These are phyloP conservation scores for Trichoderma brevicompactum DNA, from an alignment of 2,329 filamentous ascomycete genomes.

Conservation along the genomic window DNA sequence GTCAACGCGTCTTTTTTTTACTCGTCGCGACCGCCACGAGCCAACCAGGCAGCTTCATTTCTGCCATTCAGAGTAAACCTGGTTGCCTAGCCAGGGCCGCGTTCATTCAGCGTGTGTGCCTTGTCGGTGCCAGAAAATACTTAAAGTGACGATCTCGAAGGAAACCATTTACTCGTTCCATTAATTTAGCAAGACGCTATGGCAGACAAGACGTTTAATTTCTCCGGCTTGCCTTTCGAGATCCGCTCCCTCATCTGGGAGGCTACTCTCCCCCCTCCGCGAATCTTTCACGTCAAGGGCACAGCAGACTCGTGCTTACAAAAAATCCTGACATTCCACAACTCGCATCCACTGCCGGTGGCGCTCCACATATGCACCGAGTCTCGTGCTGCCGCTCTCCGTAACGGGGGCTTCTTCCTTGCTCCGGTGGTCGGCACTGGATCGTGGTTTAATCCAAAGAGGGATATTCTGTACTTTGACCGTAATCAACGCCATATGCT, in stretches of 20 bases:
- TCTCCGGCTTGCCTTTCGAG: slow-evolving; percentile 36
- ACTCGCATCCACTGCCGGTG: slow-evolving; percentile 32
- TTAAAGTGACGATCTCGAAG: neutral
- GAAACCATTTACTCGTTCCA: neutral
- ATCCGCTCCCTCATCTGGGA: slow-evolving; percentile 40
- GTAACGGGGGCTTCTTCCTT: slow-evolving; percentile 37
- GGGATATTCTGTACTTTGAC: slow-evolving; percentile 40
- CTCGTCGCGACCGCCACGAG: slow-evolving; percentile 3
- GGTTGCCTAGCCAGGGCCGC: slow-evolving; percentile 7
- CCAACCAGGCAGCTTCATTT: slow-evolving; percentile 23
- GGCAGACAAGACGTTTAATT: slow-evolving; percentile 20
- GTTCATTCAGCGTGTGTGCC: neutral
- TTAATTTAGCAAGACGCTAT: neutral
- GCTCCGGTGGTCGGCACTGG: slow-evolving; percentile 26
- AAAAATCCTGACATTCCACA: slow-evolving; percentile 35
- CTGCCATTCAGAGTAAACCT: neutral
- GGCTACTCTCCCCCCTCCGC: slow-evolving; percentile 35
- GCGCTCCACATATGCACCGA: slow-evolving; percentile 36
- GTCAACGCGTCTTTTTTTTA: slow-evolving; percentile 6
- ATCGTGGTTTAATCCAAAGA: slow-evolving; percentile 37
- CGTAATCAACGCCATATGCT: slow-evolving; percentile 36
- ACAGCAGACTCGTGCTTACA: slow-evolving; percentile 11
- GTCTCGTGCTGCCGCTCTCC: slow-evolving; percentile 37
- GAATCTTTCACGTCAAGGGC: slow-evolving; percentile 40
- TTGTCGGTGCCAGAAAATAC: neutral